Evolutionary conservation across 2,329 filamentous ascomycete species (phyloP), one percentile per base, ranked within the genome.

Genomic region (Alternaria novae-zelandiae): DNA sequence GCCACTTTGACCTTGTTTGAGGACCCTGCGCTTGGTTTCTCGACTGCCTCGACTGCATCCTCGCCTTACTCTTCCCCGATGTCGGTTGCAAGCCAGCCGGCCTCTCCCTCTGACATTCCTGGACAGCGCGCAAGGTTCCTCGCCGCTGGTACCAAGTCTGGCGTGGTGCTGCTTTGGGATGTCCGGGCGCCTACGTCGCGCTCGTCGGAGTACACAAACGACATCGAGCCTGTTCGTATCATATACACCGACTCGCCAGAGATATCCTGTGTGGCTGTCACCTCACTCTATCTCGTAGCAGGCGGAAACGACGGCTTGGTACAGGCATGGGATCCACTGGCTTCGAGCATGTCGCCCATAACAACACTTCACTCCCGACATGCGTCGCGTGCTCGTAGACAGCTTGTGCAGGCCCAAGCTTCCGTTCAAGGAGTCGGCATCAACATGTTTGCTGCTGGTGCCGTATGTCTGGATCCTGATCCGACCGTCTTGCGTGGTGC

Each of bases 281-380:
- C 94, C 1, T 91, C 93, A 2, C 83, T 99, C 15, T 96, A 97
- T 75, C 82, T 99, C 15, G 91, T 98, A 7, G 93, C 97, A 77
- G 96, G 96, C 54, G 96, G 96, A 25, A 97, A 92, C 70, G 96
- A 99, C 80, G 95, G 96, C 1, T 87, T 98, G 4, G 95, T 97
- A 5, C 96, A 98, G 79, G 92, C 94, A 6, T 99, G 96, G 96
- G 96, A 99, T 82, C 92, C 92, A n/a, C 83, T 99, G 50, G 93
- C 90, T 1, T 98, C 95, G 2, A 91, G 87, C 0, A 81, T 86
- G 17, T 89, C 90, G 20, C 93, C 96, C 0, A 87, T 98, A 55
- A 89, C 94, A 43, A 98, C 94, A 0, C 84, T 99, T 57, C 94
- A 97, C 75, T 93, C 93, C 3, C 89, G 91, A 13, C 94, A 95